These are phyloP conservation scores for Carallia brachiata DNA, from an alignment of 345 rosid genomes.

Conservation along the genomic window DNA sequence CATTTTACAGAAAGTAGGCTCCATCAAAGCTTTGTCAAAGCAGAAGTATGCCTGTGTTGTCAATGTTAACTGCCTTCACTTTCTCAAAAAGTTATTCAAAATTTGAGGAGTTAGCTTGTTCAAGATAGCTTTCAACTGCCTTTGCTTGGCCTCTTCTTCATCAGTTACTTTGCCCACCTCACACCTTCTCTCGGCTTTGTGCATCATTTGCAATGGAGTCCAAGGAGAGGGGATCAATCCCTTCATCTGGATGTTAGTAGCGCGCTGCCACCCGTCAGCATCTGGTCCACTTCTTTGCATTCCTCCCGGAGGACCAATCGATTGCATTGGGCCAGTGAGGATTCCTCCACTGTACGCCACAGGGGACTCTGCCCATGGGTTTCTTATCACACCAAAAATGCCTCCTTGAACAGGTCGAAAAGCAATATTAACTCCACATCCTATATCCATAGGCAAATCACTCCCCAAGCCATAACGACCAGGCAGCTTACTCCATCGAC, in stretches of 20 bases:
- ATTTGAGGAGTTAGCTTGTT: constrained; percentile 96
- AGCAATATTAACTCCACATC: constrained; percentile 47
- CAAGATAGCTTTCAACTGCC: constrained; percentile 82
- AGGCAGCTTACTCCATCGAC: constrained; percentile 58
- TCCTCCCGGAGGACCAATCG: constrained; percentile 61
- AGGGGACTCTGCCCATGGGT: constrained; percentile 62
- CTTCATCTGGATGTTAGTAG: constrained; percentile 54
- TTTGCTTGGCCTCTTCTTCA: constrained; percentile 82
- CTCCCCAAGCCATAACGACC: constrained; percentile 52
- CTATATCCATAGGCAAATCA: constrained; percentile 45
- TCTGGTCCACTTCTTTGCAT: constrained; percentile 59
- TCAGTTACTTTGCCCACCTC: constrained; percentile 77
- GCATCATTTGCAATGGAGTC: constrained; percentile 80
- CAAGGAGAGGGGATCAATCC: constrained; percentile 89
- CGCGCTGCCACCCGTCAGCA: constrained; percentile 88
- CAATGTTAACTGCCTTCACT: constrained; percentile 82
- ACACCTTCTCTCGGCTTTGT: constrained; percentile 87
- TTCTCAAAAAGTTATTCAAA: constrained; percentile 89
- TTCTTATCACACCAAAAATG: constrained; percentile 67
- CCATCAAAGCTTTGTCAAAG: constrained; percentile 96
- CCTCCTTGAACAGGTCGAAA: constrained; percentile 74
- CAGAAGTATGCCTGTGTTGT: constrained; percentile 64
- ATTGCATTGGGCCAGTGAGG: constrained; percentile 70
- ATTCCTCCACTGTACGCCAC: constrained; percentile 47
- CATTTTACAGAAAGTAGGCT: constrained; percentile 99